Percentiles rank a stretch among this genome's conserved stretches.
phyloP scores from a whole-genome alignment of 75 land plant species.

The Adiantum capillusveneris region DNA sequence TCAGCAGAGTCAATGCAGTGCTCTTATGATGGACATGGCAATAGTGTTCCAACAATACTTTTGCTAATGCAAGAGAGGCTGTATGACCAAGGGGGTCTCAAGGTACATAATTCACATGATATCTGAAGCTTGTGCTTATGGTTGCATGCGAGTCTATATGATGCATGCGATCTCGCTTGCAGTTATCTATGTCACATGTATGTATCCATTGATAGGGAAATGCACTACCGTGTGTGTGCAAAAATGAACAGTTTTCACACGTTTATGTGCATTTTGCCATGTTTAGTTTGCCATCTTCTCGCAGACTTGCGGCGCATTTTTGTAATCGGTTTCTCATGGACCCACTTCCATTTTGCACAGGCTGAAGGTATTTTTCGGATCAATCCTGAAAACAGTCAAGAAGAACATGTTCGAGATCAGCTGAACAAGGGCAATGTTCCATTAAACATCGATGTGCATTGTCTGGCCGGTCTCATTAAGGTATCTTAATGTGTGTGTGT shows the following conservation, averaged over 20 bases:
- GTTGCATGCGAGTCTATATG: constrained; percentile 5
- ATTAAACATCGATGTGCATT: constrained; percentile 84
- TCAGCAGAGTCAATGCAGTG: constrained; percentile 99
- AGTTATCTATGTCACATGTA: no score
- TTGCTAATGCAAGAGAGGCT: constrained; percentile 83
- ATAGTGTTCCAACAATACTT: constrained; percentile 91
- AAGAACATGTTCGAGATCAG: constrained; percentile 86
- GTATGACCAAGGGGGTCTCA: constrained; percentile 82
- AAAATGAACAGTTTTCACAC: no score
- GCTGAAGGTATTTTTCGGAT: constrained; percentile 96
- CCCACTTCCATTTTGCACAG: no score
- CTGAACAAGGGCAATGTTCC: constrained; percentile 91
- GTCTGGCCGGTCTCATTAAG: constrained; percentile 93
- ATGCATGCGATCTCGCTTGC: no score
- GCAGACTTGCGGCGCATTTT: no score
- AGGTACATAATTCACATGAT: no score
- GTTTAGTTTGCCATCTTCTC: no score
- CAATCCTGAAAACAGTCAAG: constrained; percentile 88
- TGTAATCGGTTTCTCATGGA: no score
- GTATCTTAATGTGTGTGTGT: no score
- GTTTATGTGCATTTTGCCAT: no score
- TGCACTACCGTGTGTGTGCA: no score
- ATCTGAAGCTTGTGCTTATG: not conserved
- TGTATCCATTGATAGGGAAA: no score
- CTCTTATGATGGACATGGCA: constrained; percentile 72